These are phyloP conservation scores for Fusarium domesticum DNA, from an alignment of 2,329 filamentous ascomycete species.

Conservation along the genomic window DNA sequence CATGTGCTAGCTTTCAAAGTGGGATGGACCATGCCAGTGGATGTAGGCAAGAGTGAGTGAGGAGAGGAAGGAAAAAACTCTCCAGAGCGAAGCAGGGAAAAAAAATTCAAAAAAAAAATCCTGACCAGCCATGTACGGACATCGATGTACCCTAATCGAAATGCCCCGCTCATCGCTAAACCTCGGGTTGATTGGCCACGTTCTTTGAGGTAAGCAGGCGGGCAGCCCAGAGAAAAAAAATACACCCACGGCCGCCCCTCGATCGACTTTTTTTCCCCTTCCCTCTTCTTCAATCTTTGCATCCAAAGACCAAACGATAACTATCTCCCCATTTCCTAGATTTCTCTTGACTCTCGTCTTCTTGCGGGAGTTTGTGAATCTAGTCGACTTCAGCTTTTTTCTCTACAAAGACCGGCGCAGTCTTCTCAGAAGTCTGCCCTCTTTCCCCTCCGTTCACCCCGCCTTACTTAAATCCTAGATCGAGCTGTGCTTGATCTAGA, in stretches of 20 bases:
- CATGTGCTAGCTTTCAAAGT: not conserved
- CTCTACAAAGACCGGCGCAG: constrained; percentile 30
- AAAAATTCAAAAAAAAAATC: constrained; percentile 12
- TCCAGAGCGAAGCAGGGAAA: not conserved
- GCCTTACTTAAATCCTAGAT: constrained; percentile 55
- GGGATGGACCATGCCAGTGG: not conserved
- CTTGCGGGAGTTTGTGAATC: constrained; percentile 49
- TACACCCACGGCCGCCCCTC: constrained; percentile 39
- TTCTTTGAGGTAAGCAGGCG: constrained; percentile 31
- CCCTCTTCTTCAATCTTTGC: constrained; percentile 29
- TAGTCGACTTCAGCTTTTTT: constrained; percentile 39
- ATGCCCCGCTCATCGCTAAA: constrained; percentile 18
- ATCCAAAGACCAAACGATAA: constrained; percentile 32
- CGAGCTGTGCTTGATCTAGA: constrained; percentile 76
- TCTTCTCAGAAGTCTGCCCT: constrained; percentile 38
- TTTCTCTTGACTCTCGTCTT: constrained; percentile 41
- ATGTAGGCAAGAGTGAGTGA: not conserved
- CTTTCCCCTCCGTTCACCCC: constrained; percentile 37
- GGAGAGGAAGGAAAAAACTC: constrained; percentile 2
- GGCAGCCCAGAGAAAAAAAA: constrained; percentile 25
- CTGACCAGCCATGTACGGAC: constrained; percentile 8
- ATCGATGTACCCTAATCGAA: constrained; percentile 28
- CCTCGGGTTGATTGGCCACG: constrained; percentile 24
- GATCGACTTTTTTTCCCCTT: constrained; percentile 36
- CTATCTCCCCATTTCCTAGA: constrained; percentile 40